Conservation (phyloP, 257 asterid species). For the Jasminum sambac region DNA sequence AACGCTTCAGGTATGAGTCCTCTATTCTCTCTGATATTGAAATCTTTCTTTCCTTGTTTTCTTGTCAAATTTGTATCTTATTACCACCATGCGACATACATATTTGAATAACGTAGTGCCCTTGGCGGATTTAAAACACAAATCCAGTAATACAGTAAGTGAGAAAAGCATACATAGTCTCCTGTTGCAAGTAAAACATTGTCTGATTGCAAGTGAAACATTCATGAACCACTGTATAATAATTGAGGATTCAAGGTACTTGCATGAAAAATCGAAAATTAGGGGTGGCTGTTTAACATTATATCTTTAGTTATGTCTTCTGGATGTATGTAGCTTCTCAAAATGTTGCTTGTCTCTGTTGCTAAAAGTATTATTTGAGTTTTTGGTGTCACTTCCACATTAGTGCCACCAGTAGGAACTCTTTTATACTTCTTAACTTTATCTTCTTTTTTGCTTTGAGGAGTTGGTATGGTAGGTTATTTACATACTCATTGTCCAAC, state of each 20-base stretch:
- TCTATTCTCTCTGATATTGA: not conserved
- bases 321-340: not conserved
- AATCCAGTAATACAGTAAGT: too few relatives aligned
- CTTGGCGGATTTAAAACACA: too few relatives aligned
- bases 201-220: not conserved
- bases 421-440: not conserved
- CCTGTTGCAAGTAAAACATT: too few relatives aligned
- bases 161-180: not conserved
- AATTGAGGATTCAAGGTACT: not conserved
- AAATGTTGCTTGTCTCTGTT: not conserved
- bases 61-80: constrained; percentile 10
- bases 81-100: not conserved
- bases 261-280: not conserved
- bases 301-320: not conserved
- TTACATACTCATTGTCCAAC: not conserved
- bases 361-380: not conserved
- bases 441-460: not conserved
- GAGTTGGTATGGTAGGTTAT: constrained; percentile 5
- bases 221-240: not conserved
- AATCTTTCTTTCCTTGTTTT: not conserved
- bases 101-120: not conserved
- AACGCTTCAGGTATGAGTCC: constrained; percentile 81
- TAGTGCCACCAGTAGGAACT: not conserved
- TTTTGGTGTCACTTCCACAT: not conserved
- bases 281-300: not conserved